Percentiles rank a stretch among this genome's conserved stretches.
Conservation (phyloP, 108 stramenopile species). For the Phaeodactylum tricornutum region DNA sequence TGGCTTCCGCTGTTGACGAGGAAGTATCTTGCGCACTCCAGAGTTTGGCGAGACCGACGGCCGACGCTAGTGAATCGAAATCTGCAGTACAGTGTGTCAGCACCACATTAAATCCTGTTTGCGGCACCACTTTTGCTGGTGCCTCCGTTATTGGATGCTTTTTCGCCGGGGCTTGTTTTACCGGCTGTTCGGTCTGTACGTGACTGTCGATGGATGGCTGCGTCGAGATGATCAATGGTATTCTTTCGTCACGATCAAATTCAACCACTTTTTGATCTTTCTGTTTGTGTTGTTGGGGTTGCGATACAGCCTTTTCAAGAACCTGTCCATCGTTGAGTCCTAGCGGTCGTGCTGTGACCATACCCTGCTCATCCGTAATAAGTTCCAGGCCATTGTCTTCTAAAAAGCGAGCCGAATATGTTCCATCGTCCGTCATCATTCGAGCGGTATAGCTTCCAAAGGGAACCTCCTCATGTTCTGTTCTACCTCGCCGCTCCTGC, state of each 20-base stretch:
- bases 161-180: slow-evolving; percentile 17
- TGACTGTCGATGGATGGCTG: too few relatives aligned
- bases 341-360: slow-evolving; percentile 14
- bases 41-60: slow-evolving; percentile 75
- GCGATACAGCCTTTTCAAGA: too few relatives aligned
- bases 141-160: slow-evolving; percentile 14
- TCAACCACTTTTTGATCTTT: too few relatives aligned
- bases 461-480: too few relatives aligned
- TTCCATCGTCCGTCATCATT: too few relatives aligned
- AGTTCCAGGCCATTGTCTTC: slow-evolving; percentile 31
- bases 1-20: slow-evolving; percentile 7
- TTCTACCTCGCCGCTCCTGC: too few relatives aligned
- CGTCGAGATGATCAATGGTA: too few relatives aligned
- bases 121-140: slow-evolving; percentile 18
- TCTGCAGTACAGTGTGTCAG: slow-evolving; percentile 84
- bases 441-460: too few relatives aligned
- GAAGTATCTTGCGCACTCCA: slow-evolving; percentile 24
- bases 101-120: slow-evolving; percentile 66
- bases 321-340: too few relatives aligned
- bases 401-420: slow-evolving; percentile 18
- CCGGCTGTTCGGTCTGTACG: too few relatives aligned
- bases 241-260: too few relatives aligned
- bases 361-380: slow-evolving; percentile 16
- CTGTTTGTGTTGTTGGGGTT: too few relatives aligned
- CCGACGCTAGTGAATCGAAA: slow-evolving; percentile 77